These are phyloP conservation scores for Filobasidium uniguttulatum DNA, from an alignment of 1,284 basidiomycete genomes.

Conservation along the genomic window DNA sequence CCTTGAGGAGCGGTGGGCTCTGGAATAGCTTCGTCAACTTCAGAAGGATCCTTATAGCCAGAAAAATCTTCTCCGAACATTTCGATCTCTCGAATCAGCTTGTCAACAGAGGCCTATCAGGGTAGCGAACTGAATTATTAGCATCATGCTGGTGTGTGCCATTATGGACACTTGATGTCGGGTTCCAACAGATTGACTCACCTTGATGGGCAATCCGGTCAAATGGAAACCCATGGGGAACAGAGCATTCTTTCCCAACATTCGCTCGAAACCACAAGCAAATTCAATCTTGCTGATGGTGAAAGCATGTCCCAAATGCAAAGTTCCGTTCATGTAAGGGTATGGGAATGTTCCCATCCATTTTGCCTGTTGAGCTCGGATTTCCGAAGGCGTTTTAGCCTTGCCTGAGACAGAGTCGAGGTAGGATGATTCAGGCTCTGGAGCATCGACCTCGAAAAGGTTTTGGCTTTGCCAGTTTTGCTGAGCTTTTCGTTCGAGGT, in stretches of 20 bases:
- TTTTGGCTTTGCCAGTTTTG: slow-evolving; percentile 50
- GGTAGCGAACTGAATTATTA: not conserved
- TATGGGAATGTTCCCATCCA: slow-evolving; percentile 95
- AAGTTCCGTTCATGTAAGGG: slow-evolving; percentile 97
- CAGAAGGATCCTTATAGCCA: slow-evolving; percentile 42
- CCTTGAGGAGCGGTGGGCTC: slow-evolving; percentile 12
- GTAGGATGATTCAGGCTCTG: slow-evolving; percentile 54
- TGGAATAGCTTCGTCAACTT: slow-evolving; percentile 15
- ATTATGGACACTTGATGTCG: not conserved
- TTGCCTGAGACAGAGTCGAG: slow-evolving; percentile 39
- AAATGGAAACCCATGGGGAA: slow-evolving; percentile 96
- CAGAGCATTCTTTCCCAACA: slow-evolving; percentile 86
- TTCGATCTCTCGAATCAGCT: slow-evolving; percentile 93
- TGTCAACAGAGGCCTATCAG: slow-evolving; percentile 76
- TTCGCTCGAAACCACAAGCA: slow-evolving; percentile 83
- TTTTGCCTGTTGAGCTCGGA: slow-evolving; percentile 63
- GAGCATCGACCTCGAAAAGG: slow-evolving; percentile 70
- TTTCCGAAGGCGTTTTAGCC: slow-evolving; percentile 41
- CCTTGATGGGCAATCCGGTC: slow-evolving; percentile 98
- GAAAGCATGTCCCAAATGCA: slow-evolving; percentile 96
- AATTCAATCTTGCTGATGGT: slow-evolving; percentile 99
- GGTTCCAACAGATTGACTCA: slow-evolving; percentile 35
- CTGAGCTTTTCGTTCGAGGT: slow-evolving; percentile 74
- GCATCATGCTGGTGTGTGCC: no score
- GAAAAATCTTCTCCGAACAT: slow-evolving; percentile 87